Percentiles rank a stretch among this genome's conserved stretches.
Evolutionary conservation across 306 rosid genomes (phyloP).

Genomic region (Gillenia trifoliata): DNA sequence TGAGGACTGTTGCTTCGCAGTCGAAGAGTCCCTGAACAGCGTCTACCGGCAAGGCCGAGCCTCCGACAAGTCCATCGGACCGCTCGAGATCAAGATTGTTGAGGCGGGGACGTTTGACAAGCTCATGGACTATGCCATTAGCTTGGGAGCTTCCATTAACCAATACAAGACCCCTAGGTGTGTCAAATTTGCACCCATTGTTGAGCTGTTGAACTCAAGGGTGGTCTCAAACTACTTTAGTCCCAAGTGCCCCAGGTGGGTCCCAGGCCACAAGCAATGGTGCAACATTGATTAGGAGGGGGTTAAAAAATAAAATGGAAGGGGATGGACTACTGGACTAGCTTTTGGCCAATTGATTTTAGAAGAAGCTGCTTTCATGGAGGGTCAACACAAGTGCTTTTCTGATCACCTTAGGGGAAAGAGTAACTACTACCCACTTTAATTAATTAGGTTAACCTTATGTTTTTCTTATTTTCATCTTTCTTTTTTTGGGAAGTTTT

Average conservation of each 20-base stretch:
- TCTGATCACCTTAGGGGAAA: slow-evolving; percentile 26
- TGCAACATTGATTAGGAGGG: slow-evolving; percentile 30
- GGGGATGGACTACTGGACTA: background rate
- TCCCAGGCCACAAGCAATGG: slow-evolving; percentile 77
- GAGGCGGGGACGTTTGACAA: slow-evolving; percentile 79
- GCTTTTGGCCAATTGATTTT: background rate
- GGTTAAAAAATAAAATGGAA: background rate
- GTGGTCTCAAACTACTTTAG: slow-evolving; percentile 55
- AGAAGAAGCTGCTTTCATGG: slow-evolving; percentile 20
- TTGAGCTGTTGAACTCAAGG: slow-evolving; percentile 70
- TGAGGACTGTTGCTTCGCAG: slow-evolving; percentile 76
- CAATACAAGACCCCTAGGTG: slow-evolving; percentile 95
- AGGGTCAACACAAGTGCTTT: slow-evolving; percentile 35
- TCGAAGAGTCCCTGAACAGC: slow-evolving; percentile 79
- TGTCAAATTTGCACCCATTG: slow-evolving; percentile 73
- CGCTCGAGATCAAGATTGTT: slow-evolving; percentile 74
- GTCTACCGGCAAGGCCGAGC: slow-evolving; percentile 85
- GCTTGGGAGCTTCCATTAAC: slow-evolving; percentile 80
- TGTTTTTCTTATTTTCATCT: slow-evolving; percentile 23
- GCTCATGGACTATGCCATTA: slow-evolving; percentile 89
- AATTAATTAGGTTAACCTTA: slow-evolving; percentile 22
- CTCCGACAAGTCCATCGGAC: slow-evolving; percentile 83
- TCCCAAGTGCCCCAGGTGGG: slow-evolving; percentile 87
- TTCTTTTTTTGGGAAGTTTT: background rate
- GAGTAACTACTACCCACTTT: slow-evolving; percentile 23